phyloP scores from a whole-genome alignment of 1,284 basidiomycete species.

The Marasmius oreades region DNA sequence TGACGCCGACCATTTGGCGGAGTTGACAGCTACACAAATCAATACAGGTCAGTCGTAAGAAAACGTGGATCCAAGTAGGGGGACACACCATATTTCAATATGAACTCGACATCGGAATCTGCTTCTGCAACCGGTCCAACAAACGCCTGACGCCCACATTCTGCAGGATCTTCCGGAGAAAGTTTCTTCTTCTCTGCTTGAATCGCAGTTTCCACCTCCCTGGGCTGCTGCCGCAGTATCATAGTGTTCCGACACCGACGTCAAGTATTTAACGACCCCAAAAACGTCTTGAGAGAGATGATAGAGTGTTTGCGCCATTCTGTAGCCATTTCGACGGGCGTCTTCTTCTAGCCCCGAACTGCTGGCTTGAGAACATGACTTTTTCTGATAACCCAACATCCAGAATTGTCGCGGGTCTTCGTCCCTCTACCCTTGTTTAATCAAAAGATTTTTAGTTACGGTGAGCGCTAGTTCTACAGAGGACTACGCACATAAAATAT shows the following conservation, averaged over 20 bases:
- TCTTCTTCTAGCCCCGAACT: conserved; percentile 18
- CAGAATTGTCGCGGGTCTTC: conserved; percentile 19
- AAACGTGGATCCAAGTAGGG: neutral
- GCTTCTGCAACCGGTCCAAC: conserved; percentile 30
- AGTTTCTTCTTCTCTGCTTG: conserved; percentile 1
- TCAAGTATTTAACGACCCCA: conserved; percentile 20
- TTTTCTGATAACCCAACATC: conserved; percentile 14
- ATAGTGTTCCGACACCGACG: conserved; percentile 21
- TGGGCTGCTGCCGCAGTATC: conserved; percentile 12
- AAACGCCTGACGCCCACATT: conserved; percentile 22
- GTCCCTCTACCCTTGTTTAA: conserved; percentile 21
- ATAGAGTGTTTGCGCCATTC: conserved; percentile 20
- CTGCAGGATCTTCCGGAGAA: neutral
- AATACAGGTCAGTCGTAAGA: neutral
- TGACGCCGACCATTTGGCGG: conserved; percentile 27
- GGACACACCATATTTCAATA: conserved; percentile 31
- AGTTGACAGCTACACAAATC: conserved; percentile 20
- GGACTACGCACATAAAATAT: no score
- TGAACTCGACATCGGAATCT: conserved; percentile 31
- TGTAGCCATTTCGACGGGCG: conserved; percentile 20
- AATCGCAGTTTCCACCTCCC: conserved; percentile 4
- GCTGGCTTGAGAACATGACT: neutral
- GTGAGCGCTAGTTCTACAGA: neutral
- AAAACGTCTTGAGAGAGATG: conserved; percentile 19
- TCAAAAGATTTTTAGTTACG: neutral